phyloP scores from a whole-genome alignment of 768 basidiomycete genomes.

The Brasilioporus rufonigricans region DNA sequence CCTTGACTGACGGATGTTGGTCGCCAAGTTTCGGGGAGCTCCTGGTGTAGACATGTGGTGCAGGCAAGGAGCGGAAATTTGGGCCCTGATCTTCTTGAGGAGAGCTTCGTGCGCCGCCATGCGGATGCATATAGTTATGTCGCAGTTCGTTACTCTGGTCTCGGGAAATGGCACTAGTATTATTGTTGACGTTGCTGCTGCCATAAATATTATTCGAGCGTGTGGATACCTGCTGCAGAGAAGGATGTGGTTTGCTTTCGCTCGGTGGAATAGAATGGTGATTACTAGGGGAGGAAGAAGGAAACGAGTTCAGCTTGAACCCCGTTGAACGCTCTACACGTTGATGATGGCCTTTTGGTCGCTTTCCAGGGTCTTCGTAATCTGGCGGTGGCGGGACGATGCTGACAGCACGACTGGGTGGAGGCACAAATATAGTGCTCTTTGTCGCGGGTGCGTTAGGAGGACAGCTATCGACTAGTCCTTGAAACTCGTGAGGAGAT shows the following conservation, averaged over 20 bases:
- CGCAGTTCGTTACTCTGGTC: constrained; percentile 15
- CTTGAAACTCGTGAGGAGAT: not conserved
- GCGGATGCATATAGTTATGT: constrained; percentile 25
- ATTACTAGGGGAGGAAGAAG: constrained; percentile 5
- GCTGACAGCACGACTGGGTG: constrained; percentile 29
- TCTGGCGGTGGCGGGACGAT: constrained; percentile 29
- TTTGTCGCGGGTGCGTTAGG: not conserved
- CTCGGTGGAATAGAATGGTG: constrained; percentile 3
- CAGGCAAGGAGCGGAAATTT: constrained; percentile 8
- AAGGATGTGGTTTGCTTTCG: constrained; percentile 9
- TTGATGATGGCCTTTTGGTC: constrained; percentile 11
- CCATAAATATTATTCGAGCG: constrained; percentile 22
- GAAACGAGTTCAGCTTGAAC: constrained; percentile 1
- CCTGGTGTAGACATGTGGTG: constrained; percentile 14
- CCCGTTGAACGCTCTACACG: constrained; percentile 4
- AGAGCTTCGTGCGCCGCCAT: constrained; percentile 10
- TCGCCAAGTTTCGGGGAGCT: constrained; percentile 11
- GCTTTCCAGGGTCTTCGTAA: constrained; percentile 17
- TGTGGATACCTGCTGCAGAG: constrained; percentile 19
- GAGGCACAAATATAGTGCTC: constrained; percentile 16
- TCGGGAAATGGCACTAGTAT: constrained; percentile 19
- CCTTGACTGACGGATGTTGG: constrained; percentile 21
- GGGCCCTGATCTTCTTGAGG: constrained; percentile 1
- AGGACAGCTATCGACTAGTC: not conserved
- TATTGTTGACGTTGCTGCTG: constrained; percentile 20